Evolutionary conservation across 2,329 filamentous ascomycete genomes (phyloP), one percentile per base, ranked within the genome.

Genomic region (Aureobasidium vineae): DNA sequence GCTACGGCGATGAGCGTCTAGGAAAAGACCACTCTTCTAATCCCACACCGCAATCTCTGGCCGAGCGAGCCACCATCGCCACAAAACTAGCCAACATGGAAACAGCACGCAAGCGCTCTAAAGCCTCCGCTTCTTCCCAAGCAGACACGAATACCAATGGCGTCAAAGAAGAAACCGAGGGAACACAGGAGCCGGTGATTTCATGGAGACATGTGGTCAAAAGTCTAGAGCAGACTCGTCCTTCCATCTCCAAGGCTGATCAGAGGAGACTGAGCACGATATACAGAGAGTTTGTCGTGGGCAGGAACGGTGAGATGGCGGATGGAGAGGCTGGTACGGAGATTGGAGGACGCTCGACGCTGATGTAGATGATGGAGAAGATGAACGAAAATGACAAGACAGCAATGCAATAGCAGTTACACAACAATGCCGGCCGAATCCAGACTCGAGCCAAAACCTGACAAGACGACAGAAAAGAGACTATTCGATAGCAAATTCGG

Each of bases 271-370:
- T 99, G 70, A 84, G 86, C 72, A 86, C 85, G 47, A 97, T 99
- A 68, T 99, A 99, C 75, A 83, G 84, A 19, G 95, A 99, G 79
- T 99, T 99, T 81, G 88, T 97, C 0, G 90, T 91, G 4, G 93
- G 92, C 0, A 84, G 95, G 71, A 97, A 93, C 77, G 95, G 95
- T 8, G 93, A 98, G 81, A 92, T 99, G 91, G 91, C 88, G 68
- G 94, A 90, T 77, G 95, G 95, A 1, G 91, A 98, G 78, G 92
- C 90, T 0, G 90, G 90, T 66, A 96, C 88, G 77, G 95, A 98
- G 78, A 87, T 99, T 79, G 95, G 95, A 8, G 95, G 93, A 16
- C 83, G 95, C 75, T 94, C 90, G 72, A 98, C 92, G 79, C 82
- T 99, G 47, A 63, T 63, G 60, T 63, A 50, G 33, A 54, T 0